phyloP scores from a whole-genome alignment of 2,329 filamentous ascomycete genomes.

The Trichothecium roseum region DNA sequence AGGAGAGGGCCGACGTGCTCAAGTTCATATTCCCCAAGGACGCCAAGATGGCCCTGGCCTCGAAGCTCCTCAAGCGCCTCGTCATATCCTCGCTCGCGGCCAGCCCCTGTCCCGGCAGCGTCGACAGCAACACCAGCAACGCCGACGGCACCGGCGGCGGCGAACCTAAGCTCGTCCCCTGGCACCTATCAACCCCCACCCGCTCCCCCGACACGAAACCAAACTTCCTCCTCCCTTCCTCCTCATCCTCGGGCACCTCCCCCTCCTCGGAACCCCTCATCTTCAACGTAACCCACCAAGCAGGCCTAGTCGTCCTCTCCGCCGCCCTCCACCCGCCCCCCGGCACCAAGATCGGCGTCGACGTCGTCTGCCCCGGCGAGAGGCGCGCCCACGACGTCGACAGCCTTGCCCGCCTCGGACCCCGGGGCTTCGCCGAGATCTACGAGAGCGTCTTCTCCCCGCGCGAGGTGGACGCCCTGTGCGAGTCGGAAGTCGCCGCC shows the following conservation, averaged over 20 bases:
- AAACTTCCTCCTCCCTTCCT: conserved; percentile 36
- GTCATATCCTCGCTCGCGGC: conserved; percentile 48
- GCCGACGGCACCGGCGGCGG: too few relatives aligned
- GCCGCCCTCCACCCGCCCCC: conserved; percentile 31
- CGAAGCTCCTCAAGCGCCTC: conserved; percentile 63
- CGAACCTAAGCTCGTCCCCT: too few relatives aligned
- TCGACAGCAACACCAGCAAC: too few relatives aligned
- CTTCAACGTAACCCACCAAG: conserved; percentile 75
- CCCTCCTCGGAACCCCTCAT: conserved; percentile 36
- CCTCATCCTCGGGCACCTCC: too few relatives aligned
- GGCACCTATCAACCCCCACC: conserved; percentile 46
- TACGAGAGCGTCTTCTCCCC: conserved; percentile 60
- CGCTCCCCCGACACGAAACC: conserved; percentile 47
- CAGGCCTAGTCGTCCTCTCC: conserved; percentile 60
- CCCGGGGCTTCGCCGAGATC: conserved; percentile 58
- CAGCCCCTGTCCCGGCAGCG: conserved; percentile 33
- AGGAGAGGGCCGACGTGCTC: conserved; percentile 48
- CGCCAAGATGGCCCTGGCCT: conserved; percentile 64
- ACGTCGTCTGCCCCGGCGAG: conserved; percentile 68
- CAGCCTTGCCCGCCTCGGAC: conserved; percentile 49
- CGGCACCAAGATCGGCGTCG: conserved; percentile 50
- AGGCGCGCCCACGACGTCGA: conserved; percentile 49
- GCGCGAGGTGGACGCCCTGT: conserved; percentile 52
- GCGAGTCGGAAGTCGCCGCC: too few relatives aligned
- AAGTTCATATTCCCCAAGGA: conserved; percentile 58